phyloP scores from a whole-genome alignment of 1,284 basidiomycete species.

The Mycena sp. region DNA sequence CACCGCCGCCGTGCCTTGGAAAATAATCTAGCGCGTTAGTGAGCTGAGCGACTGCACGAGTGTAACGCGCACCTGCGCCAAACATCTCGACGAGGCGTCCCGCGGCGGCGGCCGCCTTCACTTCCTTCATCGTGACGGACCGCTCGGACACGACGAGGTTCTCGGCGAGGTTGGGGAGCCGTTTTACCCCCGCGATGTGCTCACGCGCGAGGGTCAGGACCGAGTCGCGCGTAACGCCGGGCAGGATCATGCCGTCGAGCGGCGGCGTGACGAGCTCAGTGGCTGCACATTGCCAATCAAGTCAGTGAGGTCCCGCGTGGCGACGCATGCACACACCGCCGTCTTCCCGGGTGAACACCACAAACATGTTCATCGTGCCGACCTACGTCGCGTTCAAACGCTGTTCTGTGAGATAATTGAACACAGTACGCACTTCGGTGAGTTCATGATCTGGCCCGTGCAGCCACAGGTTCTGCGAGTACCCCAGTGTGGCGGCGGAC shows the following conservation, averaged over 20 bases:
- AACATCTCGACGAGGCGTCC: slow-evolving; percentile 92
- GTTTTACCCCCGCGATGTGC: slow-evolving; percentile 70
- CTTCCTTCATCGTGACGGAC: slow-evolving; percentile 89
- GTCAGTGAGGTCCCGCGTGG: background rate
- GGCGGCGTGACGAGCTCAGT: slow-evolving; percentile 92
- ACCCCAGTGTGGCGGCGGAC: slow-evolving; percentile 85
- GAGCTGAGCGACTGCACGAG: slow-evolving; percentile 2
- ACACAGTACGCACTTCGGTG: slow-evolving; percentile 70
- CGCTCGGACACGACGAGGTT: slow-evolving; percentile 86
- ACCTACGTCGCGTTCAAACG: slow-evolving; percentile 54
- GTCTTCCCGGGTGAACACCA: slow-evolving; percentile 81
- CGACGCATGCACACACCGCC: slow-evolving; percentile 58
- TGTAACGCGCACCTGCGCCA: slow-evolving; percentile 74
- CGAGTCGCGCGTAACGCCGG: slow-evolving; percentile 95
- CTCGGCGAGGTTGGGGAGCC: slow-evolving; percentile 69
- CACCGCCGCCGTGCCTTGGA: slow-evolving; percentile 85
- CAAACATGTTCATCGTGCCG: slow-evolving; percentile 97
- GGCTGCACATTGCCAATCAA: slow-evolving; percentile 46
- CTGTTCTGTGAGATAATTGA: background rate
- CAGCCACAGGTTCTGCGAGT: slow-evolving; percentile 96
- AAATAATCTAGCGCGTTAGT: too few relatives aligned
- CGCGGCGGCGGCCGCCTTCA: slow-evolving; percentile 75
- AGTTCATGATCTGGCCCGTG: slow-evolving; percentile 88
- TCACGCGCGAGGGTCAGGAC: slow-evolving; percentile 85
- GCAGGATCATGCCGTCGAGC: slow-evolving; percentile 94